A percentile compares a stretch with the other conserved stretches of the same genome.
Evolutionary conservation across 495 filamentous ascomycete species (phyloP).

Genomic region (Lepraria neglecta): DNA sequence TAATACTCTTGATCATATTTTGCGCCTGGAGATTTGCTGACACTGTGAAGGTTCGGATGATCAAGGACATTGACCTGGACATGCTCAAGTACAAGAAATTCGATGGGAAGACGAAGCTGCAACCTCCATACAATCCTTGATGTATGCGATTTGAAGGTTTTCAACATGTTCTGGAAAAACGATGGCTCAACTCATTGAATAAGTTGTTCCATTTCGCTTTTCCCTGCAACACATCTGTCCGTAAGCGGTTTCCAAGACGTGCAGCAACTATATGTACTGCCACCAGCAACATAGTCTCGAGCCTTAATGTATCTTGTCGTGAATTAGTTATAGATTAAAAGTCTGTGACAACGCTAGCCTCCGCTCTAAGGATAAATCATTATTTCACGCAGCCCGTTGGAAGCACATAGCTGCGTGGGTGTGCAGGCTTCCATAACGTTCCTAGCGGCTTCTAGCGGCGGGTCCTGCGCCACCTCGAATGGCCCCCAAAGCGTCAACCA

Average conservation of each 20-base stretch:
- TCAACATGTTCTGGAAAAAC: not conserved
- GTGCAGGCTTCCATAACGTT: not conserved
- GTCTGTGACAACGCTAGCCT: too few relatives aligned
- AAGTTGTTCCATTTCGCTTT: not conserved
- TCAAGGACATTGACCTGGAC: slow-evolving; percentile 31
- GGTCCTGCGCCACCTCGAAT: not conserved
- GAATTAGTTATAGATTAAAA: too few relatives aligned
- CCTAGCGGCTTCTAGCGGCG: not conserved
- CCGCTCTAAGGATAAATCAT: too few relatives aligned
- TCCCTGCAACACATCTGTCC: too few relatives aligned
- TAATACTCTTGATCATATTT: slow-evolving; percentile 7
- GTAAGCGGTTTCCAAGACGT: too few relatives aligned
- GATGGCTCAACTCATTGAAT: not conserved
- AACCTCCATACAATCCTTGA: slow-evolving; percentile 12
- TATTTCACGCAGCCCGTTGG: too few relatives aligned
- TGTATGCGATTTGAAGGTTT: not conserved
- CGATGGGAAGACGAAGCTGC: slow-evolving; percentile 23
- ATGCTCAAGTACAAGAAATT: slow-evolving; percentile 21
- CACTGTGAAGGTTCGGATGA: slow-evolving; percentile 28
- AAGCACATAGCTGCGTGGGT: not conserved
- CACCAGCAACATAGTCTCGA: too few relatives aligned
- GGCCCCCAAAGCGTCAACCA: too few relatives aligned
- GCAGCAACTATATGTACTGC: too few relatives aligned
- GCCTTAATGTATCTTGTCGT: too few relatives aligned
- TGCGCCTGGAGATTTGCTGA: slow-evolving; percentile 3